Percentiles rank a stretch among this genome's conserved stretches.
These are phyloP conservation scores for Begonia fuchsioides DNA, from an alignment of 306 rosid species.

Conservation along the genomic window DNA sequence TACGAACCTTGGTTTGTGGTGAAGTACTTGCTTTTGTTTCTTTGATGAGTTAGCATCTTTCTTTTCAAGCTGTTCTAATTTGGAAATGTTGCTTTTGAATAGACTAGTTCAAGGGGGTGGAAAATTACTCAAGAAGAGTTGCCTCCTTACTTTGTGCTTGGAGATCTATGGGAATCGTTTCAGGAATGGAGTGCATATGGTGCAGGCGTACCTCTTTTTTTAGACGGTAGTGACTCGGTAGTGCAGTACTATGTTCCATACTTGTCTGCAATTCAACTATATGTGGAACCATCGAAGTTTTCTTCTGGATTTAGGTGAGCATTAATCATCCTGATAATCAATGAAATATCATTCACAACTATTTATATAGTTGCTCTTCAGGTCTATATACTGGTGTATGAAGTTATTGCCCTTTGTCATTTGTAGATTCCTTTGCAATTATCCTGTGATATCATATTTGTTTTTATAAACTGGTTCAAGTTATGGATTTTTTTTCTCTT, in stretches of 20 bases:
- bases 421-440: too few species aligned
- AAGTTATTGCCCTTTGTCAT: too few species aligned
- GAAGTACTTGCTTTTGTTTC: too few species aligned
- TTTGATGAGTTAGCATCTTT: conserved; percentile 13
- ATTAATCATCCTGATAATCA: too few species aligned
- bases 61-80: conserved; percentile 23
- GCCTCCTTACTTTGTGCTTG: conserved; percentile 49
- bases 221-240: conserved; percentile 52
- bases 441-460: too few species aligned
- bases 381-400: too few species aligned
- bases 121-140: conserved; percentile 61
- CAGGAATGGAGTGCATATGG: conserved; percentile 93
- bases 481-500: too few species aligned
- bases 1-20: too few species aligned
- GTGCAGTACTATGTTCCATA: conserved; percentile 85
- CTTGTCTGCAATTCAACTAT: conserved; percentile 75
- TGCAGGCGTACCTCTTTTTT: conserved; percentile 74
- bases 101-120: conserved; percentile 56
- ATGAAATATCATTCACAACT: too few species aligned
- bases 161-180: conserved; percentile 83
- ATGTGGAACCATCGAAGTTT: conserved; percentile 50
- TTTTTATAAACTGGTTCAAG: too few species aligned
- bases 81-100: conserved; percentile 11
- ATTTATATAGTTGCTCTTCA: too few species aligned
- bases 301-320: conserved; percentile 37